Conservation (phyloP, 768 basidiomycete genomes). For the Rhizopogon rudus region DNA sequence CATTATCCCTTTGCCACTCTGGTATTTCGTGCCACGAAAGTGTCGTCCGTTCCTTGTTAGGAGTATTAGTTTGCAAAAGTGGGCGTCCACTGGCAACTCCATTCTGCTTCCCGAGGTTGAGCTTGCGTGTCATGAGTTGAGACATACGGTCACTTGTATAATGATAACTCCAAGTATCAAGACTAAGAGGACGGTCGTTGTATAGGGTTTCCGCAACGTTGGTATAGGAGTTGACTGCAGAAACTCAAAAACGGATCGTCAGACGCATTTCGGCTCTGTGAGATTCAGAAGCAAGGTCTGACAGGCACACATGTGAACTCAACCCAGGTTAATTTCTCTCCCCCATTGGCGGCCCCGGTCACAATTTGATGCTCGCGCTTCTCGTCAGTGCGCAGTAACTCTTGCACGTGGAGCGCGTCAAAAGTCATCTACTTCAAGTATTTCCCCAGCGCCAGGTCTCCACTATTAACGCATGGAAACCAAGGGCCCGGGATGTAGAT, state of each 20-base stretch:
- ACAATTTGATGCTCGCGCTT: no score
- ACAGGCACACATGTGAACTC: no score
- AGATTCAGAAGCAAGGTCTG: no score
- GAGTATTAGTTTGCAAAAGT: not conserved
- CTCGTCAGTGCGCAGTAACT: no score
- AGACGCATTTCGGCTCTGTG: no score
- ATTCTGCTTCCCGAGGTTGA: slow-evolving; percentile 1
- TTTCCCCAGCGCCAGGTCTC: no score
- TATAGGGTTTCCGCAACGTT: not conserved
- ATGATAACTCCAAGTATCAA: not conserved
- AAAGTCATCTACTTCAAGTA: no score
- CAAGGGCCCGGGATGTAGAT: no score
- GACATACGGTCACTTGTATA: not conserved
- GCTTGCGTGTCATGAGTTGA: not conserved
- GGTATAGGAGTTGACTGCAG: not conserved
- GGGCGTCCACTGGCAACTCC: slow-evolving; percentile 1
- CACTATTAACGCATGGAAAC: no score
- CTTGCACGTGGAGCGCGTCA: no score
- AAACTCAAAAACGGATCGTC: not conserved
- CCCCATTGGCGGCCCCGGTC: no score
- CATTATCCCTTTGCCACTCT: slow-evolving; percentile 71
- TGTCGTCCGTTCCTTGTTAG: slow-evolving; percentile 16
- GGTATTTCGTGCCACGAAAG: slow-evolving; percentile 55
- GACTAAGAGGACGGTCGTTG: not conserved
- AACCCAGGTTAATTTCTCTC: no score